Conservation (phyloP, 148 eudicot genomes). For the Fagopyrum homotropicum region DNA sequence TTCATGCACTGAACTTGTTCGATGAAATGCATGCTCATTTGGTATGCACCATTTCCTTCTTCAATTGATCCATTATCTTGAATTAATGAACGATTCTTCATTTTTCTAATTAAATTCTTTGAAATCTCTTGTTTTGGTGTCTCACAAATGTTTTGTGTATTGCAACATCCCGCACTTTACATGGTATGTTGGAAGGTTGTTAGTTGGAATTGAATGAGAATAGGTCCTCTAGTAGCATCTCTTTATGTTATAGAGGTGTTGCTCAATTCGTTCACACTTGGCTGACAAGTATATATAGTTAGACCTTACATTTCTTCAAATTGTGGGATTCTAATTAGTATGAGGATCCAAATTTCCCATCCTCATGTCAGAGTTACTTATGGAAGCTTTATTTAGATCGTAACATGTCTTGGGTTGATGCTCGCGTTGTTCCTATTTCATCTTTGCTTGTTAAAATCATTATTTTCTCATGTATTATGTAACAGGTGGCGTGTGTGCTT, state of each 20-base stretch:
- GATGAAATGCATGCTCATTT: too few species aligned
- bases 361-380: conserved; percentile 91
- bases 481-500: conserved; percentile 95
- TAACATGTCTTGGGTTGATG: conserved; percentile 80
- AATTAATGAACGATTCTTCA: too few species aligned
- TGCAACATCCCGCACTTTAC: conserved; percentile 58
- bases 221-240: conserved; percentile 87
- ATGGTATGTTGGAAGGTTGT: conserved; percentile 86
- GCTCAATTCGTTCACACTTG: background rate
- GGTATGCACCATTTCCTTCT: too few species aligned
- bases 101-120: too few species aligned
- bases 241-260: conserved; percentile 87
- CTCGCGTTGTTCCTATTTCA: background rate
- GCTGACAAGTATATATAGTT: background rate
- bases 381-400: conserved; percentile 93
- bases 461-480: conserved; percentile 2
- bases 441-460: background rate
- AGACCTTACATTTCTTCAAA: background rate
- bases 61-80: too few species aligned
- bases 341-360: conserved; percentile 66
- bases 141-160: conserved; percentile 25
- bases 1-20: too few species aligned
- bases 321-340: conserved; percentile 8
- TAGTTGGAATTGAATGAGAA: conserved; percentile 87
- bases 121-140: background rate